Conservation (phyloP, 768 basidiomycete genomes). For the Serendipita indica region DNA sequence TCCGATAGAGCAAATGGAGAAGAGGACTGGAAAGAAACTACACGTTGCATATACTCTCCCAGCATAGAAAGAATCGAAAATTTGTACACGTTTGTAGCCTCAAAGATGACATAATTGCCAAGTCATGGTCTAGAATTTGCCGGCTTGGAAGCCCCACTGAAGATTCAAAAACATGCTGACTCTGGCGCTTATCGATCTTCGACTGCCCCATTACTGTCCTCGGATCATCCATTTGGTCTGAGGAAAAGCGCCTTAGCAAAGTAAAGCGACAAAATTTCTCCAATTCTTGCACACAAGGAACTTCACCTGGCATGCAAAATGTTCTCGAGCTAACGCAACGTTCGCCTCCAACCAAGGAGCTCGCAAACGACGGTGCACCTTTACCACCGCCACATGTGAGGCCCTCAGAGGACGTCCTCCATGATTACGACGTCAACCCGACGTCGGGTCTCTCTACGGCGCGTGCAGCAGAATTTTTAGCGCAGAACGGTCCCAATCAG, state of each 20-base stretch:
- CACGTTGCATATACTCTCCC: not conserved
- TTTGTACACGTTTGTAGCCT: no score
- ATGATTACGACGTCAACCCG: not conserved
- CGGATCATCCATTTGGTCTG: not conserved
- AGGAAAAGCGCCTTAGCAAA: no score
- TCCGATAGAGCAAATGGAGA: constrained; percentile 2
- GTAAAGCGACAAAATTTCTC: not conserved
- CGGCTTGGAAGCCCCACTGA: not conserved
- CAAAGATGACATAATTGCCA: not conserved
- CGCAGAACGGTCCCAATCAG: not conserved
- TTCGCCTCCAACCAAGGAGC: not conserved
- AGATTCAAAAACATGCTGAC: no score
- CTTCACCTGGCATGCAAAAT: not conserved
- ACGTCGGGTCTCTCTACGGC: not conserved
- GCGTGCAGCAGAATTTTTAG: not conserved
- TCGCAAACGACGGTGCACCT: not conserved
- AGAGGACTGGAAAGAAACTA: not conserved
- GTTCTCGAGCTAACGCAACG: not conserved
- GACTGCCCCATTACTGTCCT: not conserved
- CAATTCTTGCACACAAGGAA: not conserved
- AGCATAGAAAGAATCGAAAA: no score
- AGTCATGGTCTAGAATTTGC: not conserved
- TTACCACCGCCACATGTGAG: not conserved
- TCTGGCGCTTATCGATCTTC: constrained; percentile 2
- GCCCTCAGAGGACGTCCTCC: not conserved